Percentiles rank a stretch among this genome's conserved stretches.
phyloP scores from a whole-genome alignment of 169 alveolate species.

The Eimeria zaria region DNA sequence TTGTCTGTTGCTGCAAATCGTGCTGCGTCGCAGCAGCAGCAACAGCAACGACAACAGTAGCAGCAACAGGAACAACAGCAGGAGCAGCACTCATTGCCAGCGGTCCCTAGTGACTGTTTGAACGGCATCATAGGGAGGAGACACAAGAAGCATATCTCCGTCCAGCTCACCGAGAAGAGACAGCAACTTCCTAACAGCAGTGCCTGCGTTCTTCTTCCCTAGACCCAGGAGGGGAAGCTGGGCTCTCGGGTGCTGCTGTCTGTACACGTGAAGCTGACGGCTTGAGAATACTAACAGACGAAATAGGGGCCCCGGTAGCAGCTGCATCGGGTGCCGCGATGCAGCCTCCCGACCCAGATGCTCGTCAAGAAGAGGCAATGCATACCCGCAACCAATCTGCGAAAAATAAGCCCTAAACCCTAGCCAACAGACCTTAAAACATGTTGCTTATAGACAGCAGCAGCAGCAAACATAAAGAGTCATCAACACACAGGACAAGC shows the following conservation, averaged over 20 bases:
- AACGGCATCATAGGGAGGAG: too few relatives aligned
- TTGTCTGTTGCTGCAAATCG: background rate
- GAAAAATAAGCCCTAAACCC: background rate
- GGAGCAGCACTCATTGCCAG: too few relatives aligned
- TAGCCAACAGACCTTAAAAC: too few relatives aligned
- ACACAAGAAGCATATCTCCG: too few relatives aligned
- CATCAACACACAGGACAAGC: too few relatives aligned
- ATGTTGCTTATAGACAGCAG: too few relatives aligned
- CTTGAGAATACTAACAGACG: slow-evolving; percentile 75
- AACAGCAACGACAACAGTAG: background rate
- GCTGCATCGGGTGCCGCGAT: slow-evolving; percentile 56
- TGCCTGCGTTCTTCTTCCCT: slow-evolving; percentile 71
- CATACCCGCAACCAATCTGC: slow-evolving; percentile 83
- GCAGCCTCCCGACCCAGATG: slow-evolving; percentile 63
- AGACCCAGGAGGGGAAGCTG: slow-evolving; percentile 66
- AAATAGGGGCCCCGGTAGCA: slow-evolving; percentile 66
- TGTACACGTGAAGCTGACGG: slow-evolving; percentile 68
- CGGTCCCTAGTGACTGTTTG: too few relatives aligned
- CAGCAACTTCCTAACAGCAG: slow-evolving; percentile 76
- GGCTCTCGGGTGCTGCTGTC: slow-evolving; percentile 71
- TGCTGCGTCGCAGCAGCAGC: slow-evolving; percentile 14
- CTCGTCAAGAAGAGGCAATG: slow-evolving; percentile 62
- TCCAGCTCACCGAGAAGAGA: slow-evolving; percentile 51
- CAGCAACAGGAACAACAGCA: background rate
- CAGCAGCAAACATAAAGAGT: too few relatives aligned